Base-by-base conservation (phyloP, 345 rosid species). In the Eucalyptus grandis region DNA sequence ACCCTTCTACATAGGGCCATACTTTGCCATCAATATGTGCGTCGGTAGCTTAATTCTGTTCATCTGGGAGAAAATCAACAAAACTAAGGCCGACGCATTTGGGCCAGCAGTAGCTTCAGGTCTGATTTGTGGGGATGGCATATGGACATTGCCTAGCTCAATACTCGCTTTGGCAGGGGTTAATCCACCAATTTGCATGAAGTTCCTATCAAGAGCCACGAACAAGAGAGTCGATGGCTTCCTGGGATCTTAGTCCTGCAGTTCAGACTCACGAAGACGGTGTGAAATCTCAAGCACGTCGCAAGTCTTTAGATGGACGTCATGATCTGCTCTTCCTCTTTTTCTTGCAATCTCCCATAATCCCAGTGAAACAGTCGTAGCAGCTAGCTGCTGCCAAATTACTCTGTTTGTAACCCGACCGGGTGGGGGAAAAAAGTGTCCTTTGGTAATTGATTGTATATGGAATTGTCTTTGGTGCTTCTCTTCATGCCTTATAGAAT, bases 181-280 rank as follows among this genome's bases (percentile, higher is more conserved):
- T 27, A 90, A 91, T 34, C 95, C 95, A 44, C 95, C 95, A 22
- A 91, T 92, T 7, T 93, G 95, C 91, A 93, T 92, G 94, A 90
- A 92, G 86, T 93, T 93, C 91, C 62, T 91, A 24, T 90, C 91
- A 37, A 50, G 88, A 47, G 47, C 89, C n/a, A 51, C 90, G 11
- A 90, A 90, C 50, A 34, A 16, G 10, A 86, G 17, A 50, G 91
- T 90, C 44, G 86, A 88, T 6, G 40, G 30, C 9, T 88, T 90
- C 89, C 88, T 90, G 47, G 47, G 47, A 19, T 77, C 83, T 77
- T 77, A 77, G 47, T 77, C 5, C 83, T 19, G 47, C 83, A 77
- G 83, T 77, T 77, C 4, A 19, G 13, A 77, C 83, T 37, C 47
- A 6, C 27, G 15, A 77, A 77, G 83, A 77, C 15, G 15, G 83